Evolutionary conservation across 2,329 filamentous ascomycete species (phyloP).

Genomic region (Saccharata proteae): DNA sequence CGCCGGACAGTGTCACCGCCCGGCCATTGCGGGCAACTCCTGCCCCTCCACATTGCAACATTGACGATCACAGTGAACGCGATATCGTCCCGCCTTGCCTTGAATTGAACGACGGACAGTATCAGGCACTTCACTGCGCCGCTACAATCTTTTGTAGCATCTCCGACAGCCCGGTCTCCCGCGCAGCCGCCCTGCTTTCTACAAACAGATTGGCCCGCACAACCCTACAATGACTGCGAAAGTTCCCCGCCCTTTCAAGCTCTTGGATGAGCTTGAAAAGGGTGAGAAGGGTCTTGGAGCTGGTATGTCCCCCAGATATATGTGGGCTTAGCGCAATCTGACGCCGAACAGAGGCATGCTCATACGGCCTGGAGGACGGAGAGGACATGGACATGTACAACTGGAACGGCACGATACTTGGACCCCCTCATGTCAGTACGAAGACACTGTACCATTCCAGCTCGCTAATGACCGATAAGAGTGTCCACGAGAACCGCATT

Average conservation of each 20-base stretch:
- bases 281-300: constrained; percentile 95
- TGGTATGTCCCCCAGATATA: constrained; percentile 39
- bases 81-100: too few species aligned
- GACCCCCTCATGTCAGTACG: constrained; percentile 75
- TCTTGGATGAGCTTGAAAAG: constrained; percentile 96
- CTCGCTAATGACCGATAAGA: constrained; percentile 39
- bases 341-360: constrained; percentile 66
- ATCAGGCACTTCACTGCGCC: too few species aligned
- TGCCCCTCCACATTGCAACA: too few species aligned
- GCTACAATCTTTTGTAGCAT: too few species aligned
- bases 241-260: constrained; percentile 88
- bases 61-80: too few species aligned
- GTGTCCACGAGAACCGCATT: constrained; percentile 95
- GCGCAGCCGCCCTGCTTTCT: too few species aligned
- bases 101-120: too few species aligned
- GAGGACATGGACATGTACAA: constrained; percentile 95
- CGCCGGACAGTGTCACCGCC: too few species aligned
- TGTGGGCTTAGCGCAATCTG: constrained; percentile 3
- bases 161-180: too few species aligned
- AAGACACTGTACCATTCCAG: background rate
- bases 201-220: too few species aligned
- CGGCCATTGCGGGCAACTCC: too few species aligned
- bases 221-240: constrained; percentile 48
- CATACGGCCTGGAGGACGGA: constrained; percentile 86
- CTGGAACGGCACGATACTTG: constrained; percentile 97